phyloP scores from a whole-genome alignment of 306 rosid species.

The Rosa persica region DNA sequence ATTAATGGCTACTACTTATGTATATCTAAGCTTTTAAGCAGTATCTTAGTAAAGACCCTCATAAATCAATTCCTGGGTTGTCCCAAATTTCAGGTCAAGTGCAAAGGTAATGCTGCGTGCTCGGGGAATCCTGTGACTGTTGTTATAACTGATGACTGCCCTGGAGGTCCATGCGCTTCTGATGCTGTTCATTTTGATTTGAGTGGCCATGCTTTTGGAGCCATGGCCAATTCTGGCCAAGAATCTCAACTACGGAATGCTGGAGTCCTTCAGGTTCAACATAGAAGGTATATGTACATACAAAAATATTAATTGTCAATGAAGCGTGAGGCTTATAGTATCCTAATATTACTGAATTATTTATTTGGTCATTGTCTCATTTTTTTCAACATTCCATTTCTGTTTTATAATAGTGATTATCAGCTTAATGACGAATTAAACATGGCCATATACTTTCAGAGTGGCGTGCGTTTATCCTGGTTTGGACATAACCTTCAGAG shows the following conservation, averaged over 20 bases:
- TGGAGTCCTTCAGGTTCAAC: constrained; percentile 53
- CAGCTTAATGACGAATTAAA: neutral
- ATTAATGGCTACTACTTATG: neutral
- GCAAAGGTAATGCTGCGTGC: constrained; percentile 52
- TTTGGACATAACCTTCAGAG: constrained; percentile 36
- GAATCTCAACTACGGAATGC: constrained; percentile 47
- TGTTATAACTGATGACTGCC: constrained; percentile 74
- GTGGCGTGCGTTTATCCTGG: constrained; percentile 54
- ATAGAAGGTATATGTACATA: constrained; percentile 40
- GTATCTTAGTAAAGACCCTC: neutral
- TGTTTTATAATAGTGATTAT: neutral
- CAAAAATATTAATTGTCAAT: neutral
- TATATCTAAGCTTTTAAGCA: no score
- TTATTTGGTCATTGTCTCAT: neutral
- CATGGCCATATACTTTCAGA: constrained; percentile 29
- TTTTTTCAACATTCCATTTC: neutral
- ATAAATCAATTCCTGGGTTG: neutral
- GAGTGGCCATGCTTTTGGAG: constrained; percentile 80
- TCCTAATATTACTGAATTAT: neutral
- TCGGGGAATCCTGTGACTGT: constrained; percentile 57
- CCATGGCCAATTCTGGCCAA: constrained; percentile 69
- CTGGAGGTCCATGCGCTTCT: constrained; percentile 46
- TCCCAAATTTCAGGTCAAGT: constrained; percentile 51
- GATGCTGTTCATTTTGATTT: constrained; percentile 66
- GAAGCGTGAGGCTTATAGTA: neutral